A percentile compares a stretch with the other conserved stretches of the same genome.
phyloP scores from a whole-genome alignment of 495 filamentous ascomycete species.

The Saxophila tyrrhenica region DNA sequence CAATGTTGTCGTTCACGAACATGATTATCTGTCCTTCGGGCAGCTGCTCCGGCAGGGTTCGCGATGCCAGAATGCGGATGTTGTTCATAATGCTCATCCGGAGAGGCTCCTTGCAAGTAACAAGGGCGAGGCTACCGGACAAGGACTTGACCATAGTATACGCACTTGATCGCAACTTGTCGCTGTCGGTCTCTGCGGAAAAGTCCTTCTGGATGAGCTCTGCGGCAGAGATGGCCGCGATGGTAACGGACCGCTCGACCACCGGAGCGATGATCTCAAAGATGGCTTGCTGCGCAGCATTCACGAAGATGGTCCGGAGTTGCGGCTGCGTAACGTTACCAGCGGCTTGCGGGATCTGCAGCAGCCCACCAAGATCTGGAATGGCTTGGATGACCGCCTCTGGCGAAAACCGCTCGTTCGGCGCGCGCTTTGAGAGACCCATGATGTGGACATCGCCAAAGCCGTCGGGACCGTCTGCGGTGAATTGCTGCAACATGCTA shows the following conservation, averaged over 20 bases:
- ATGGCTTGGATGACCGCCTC: conserved; percentile 61
- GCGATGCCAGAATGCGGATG: conserved; percentile 62
- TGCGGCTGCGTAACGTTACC: conserved; percentile 31
- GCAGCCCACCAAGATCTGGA: conserved; percentile 62
- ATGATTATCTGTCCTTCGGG: conserved; percentile 86
- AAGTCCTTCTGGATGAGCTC: conserved; percentile 95
- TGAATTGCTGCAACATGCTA: conserved; percentile 15
- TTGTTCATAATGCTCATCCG: conserved; percentile 94
- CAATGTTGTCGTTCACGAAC: conserved; percentile 97
- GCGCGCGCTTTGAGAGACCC: conserved; percentile 48
- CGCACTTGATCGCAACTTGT: conserved; percentile 68
- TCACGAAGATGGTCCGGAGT: conserved; percentile 70
- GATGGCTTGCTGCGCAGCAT: conserved; percentile 74
- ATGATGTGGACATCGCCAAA: conserved; percentile 71
- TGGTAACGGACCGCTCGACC: conserved; percentile 92
- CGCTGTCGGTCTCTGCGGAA: conserved; percentile 81
- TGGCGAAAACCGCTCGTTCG: conserved; percentile 58
- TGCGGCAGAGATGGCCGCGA: conserved; percentile 87
- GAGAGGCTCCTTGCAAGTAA: conserved; percentile 96
- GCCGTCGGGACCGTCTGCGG: conserved; percentile 43
- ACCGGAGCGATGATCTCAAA: conserved; percentile 93
- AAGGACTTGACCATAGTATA: conserved; percentile 86
- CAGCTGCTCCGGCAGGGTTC: conserved; percentile 56
- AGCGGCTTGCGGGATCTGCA: conserved; percentile 64
- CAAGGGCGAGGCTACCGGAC: conserved; percentile 81